Base-by-base conservation (phyloP, 768 basidiomycete genomes). In the Tubosaeta sp. region DNA sequence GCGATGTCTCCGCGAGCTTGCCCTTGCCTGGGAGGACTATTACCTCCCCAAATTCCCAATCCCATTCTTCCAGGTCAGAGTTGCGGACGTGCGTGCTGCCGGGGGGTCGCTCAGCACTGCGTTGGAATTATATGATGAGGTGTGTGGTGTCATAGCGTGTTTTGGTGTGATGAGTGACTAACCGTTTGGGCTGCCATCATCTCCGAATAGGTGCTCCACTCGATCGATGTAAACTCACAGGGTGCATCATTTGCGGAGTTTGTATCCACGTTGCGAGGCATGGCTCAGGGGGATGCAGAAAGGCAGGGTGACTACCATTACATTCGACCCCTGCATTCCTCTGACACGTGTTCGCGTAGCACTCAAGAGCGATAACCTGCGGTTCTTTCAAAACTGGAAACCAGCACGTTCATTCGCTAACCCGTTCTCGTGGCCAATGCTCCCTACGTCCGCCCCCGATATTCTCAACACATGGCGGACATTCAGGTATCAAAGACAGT, bases 361-460 rank as follows among this genome's bases (percentile, higher is more conserved):
- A 10, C 30, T 40, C 45, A 61, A 57, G 25, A 65, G 52, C 1
- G 58, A 60, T 10, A 56, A 49, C 32, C 29, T 68, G 16, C 62
- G 53, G 10, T 68, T 69, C 52, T 68, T 68, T 54, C 67, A 68
- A 32, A 46, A 50, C 31, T 68, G 67, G 67, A 68, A 68, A 40
- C 64, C 57, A 3, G 56, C 67, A 3, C 60, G 67, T 13, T 50
- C 69, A 36, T 69, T 70, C 14, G 62, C 68, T 1, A 69, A 64
- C 30, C 67, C 67, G 0, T 70, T 68, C 50, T 60, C 56, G 9
- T 68, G 68, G 66, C 67, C 67, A 0, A 64, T 70, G 64, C 60
- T 69, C 2, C 67, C 67, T 3, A 0, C 38, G 0, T 54, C 27
- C 18, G 58, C 66, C 7, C 57, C 60, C 14, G 67, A 68, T 13